phyloP scores from a whole-genome alignment of 768 basidiomycete species.

The Tricholoma sp. region DNA sequence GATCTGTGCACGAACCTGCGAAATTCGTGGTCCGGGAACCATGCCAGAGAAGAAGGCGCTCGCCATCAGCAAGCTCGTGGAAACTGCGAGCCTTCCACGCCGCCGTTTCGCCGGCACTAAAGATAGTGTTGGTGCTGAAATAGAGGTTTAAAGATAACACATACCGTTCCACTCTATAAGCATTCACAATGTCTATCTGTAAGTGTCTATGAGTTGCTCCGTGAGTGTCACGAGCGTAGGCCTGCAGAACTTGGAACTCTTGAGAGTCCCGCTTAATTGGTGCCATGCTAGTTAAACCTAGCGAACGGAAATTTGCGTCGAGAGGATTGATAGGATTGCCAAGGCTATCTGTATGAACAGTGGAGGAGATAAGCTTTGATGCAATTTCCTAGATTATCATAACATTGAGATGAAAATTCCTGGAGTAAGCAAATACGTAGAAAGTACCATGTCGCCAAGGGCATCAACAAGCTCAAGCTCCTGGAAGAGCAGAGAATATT shows the following conservation, averaged over 20 bases:
- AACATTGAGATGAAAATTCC: not conserved
- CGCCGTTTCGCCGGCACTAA: conserved; percentile 22
- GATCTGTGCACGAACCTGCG: conserved; percentile 32
- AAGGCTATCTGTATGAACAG: conserved; percentile 29
- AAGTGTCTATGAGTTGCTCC: conserved; percentile 48
- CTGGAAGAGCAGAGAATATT: conserved; percentile 16
- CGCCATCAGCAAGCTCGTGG: conserved; percentile 37
- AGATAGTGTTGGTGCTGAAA: not conserved
- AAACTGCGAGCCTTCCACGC: conserved; percentile 44
- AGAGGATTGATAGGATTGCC: conserved; percentile 51
- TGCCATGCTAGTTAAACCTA: conserved; percentile 47
- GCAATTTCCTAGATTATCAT: conserved; percentile 43
- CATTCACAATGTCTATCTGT: conserved; percentile 36
- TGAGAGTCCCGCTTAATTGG: conserved; percentile 33
- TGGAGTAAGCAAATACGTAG: not conserved
- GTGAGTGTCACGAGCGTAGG: conserved; percentile 51
- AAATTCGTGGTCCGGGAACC: conserved; percentile 62
- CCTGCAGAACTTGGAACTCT: conserved; percentile 45
- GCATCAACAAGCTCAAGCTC: conserved; percentile 63
- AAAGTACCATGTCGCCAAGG: conserved; percentile 55
- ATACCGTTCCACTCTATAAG: conserved; percentile 53
- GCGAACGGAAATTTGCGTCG: conserved; percentile 49
- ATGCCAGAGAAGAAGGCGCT: conserved; percentile 58
- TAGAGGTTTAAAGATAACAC: not conserved
- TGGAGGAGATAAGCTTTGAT: conserved; percentile 46